phyloP scores from a whole-genome alignment of 2,329 filamentous ascomycete genomes.

The Nemania serpens region DNA sequence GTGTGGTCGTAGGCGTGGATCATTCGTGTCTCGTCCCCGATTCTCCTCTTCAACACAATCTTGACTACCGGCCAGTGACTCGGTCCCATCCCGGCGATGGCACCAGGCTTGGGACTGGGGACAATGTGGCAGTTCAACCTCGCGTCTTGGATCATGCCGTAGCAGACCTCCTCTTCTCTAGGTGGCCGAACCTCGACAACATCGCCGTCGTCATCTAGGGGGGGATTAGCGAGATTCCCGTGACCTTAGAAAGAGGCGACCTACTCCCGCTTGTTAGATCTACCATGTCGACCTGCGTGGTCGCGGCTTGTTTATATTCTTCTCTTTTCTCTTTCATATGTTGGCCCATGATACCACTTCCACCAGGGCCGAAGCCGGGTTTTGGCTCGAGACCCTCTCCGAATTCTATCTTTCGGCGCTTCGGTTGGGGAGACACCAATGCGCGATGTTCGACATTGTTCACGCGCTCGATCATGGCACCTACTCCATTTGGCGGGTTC shows the following conservation, averaged over 20 bases:
- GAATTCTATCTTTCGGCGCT: slow-evolving; percentile 64
- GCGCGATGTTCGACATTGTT: slow-evolving; percentile 74
- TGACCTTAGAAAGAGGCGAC: slow-evolving; percentile 36
- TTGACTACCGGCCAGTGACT: slow-evolving; percentile 75
- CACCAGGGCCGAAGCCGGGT: slow-evolving; percentile 50
- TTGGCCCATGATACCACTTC: slow-evolving; percentile 64
- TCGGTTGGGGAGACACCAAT: slow-evolving; percentile 58
- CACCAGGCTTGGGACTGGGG: slow-evolving; percentile 69
- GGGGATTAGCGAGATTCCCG: slow-evolving; percentile 30
- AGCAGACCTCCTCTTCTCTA: slow-evolving; percentile 75
- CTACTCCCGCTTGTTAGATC: slow-evolving; percentile 60
- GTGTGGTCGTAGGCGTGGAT: slow-evolving; percentile 78
- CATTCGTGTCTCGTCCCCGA: slow-evolving; percentile 58
- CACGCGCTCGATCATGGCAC: slow-evolving; percentile 72
- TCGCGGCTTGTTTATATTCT: slow-evolving; percentile 42
- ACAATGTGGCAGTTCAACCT: slow-evolving; percentile 69
- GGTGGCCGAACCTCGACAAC: slow-evolving; percentile 62
- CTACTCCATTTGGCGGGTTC: slow-evolving; percentile 49
- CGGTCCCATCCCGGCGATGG: slow-evolving; percentile 61
- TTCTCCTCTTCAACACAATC: slow-evolving; percentile 66
- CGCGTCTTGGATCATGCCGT: slow-evolving; percentile 73
- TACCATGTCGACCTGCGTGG: slow-evolving; percentile 51
- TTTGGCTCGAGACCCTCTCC: slow-evolving; percentile 51
- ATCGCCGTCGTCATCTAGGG: slow-evolving; percentile 59
- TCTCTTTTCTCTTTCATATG: slow-evolving; percentile 66